Percentiles rank a stretch among this genome's conserved stretches.
Conservation (phyloP, 2,329 filamentous ascomycete genomes). For the Aspergillus sp. region DNA sequence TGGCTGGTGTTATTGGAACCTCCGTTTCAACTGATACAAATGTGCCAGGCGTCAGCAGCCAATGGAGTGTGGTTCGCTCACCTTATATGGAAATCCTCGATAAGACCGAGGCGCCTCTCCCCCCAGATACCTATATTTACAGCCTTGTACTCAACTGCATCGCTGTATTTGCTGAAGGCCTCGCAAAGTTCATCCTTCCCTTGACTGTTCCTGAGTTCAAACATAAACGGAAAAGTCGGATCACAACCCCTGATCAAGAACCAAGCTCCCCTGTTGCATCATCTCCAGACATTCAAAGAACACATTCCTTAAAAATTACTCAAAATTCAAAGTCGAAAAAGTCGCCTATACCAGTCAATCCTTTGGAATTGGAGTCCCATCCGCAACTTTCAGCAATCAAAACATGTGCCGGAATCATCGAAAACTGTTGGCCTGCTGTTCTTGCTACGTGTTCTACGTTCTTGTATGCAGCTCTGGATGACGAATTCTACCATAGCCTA, state of each 20-base stretch:
- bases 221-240: slow-evolving; percentile 41
- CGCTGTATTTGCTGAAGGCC: slow-evolving; percentile 79
- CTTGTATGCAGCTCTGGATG: slow-evolving; percentile 81
- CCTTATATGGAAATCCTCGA: slow-evolving; percentile 92
- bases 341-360: slow-evolving; percentile 63
- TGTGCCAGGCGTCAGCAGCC: slow-evolving; percentile 70
- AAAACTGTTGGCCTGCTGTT: slow-evolving; percentile 91
- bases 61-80: slow-evolving; percentile 83
- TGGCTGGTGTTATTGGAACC: slow-evolving; percentile 78
- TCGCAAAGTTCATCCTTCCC: slow-evolving; percentile 89
- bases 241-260: slow-evolving; percentile 30
- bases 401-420: slow-evolving; percentile 73
- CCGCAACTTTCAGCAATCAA: slow-evolving; percentile 64
- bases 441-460: slow-evolving; percentile 94
- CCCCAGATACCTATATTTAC: slow-evolving; percentile 93
- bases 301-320: slow-evolving; percentile 20
- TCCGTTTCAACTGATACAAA: slow-evolving; percentile 61
- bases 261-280: slow-evolving; percentile 21
- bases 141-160: slow-evolving; percentile 83
- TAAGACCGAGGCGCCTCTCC: slow-evolving; percentile 72
- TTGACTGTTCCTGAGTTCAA: slow-evolving; percentile 73
- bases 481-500: slow-evolving; percentile 86
- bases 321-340: slow-evolving; percentile 19
- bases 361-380: slow-evolving; percentile 67
- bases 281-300: slow-evolving; percentile 25